Base-by-base conservation (phyloP, 495 filamentous ascomycete genomes). In the Aspergillus homomorphus region DNA sequence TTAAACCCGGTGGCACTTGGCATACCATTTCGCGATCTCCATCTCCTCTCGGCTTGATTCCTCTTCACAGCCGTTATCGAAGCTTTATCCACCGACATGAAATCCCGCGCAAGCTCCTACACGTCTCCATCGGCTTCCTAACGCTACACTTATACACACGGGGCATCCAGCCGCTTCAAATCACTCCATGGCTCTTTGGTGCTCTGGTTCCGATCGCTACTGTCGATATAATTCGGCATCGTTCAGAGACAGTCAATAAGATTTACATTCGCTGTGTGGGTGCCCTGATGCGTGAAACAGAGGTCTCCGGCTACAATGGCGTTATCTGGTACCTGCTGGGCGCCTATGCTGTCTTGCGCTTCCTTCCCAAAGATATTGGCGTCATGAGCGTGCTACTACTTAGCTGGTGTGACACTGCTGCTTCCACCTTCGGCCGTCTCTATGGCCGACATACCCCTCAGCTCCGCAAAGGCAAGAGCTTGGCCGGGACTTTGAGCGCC, bases 351-450 rank as follows among this genome's bases (percentile, higher is more conserved):
- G 92, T 90, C 22, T 81, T 99, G 44, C 80, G 84, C 56, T 92
- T 90, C 72, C 92, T 92, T 69, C 92, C 92, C 23, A 98, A 97
- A 71, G 94, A 99, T 62, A 83, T 98, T n/a, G 91, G 87, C 2
- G 85, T 96, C 9, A 87, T 99, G 78, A 83, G 87, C 21, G 86
- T 96, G 15, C 77, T 98, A 57, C 80, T 99, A 51, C 82, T 99
- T 8, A 92, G 88, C 63, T 99, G 94, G 94, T 99, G 94, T 69
- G 94, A 99, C 67, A 97, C 95, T 5, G 95, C 94, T 42, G 94
- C 94, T 3, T 91, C 87, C 64, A 99, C 94, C 0, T 88, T 98
- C 56, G 94, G 94, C 42, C 82, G 94, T 45, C 73, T 91, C 4
- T 98, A 88, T 69, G 91, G 94, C 38, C 84, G 89, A 51, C 90